phyloP scores from a whole-genome alignment of 257 asterid species.

The Euphrasia confusa region DNA sequence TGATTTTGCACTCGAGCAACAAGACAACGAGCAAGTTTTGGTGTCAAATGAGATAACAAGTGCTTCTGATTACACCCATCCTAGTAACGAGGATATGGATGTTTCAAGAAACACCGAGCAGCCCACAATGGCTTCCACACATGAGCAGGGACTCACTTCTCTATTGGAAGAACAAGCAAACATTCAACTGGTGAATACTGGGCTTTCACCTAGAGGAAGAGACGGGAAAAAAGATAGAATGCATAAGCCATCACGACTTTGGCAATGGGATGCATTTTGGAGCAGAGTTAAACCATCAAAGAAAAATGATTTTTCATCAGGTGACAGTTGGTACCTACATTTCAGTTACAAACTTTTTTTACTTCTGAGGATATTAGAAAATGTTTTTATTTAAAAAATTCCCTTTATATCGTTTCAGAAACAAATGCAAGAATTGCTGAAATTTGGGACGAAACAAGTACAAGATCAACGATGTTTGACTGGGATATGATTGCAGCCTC shows the following conservation, averaged over 20 bases:
- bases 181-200: not conserved
- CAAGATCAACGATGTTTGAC: conserved; percentile 19
- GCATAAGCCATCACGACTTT: conserved; percentile 19
- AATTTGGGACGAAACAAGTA: conserved; percentile 1
- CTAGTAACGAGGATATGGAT: conserved; percentile 4
- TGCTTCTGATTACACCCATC: conserved; percentile 1
- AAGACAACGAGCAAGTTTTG: conserved; percentile 7
- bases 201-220: conserved; percentile 13
- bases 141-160: conserved; percentile 7
- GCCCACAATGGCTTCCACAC: conserved; percentile 1
- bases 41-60: conserved; percentile 10
- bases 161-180: conserved; percentile 8
- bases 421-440: conserved; percentile 2
- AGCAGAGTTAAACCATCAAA: conserved; percentile 26
- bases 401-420: not conserved
- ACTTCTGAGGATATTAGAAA: too few species aligned
- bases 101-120: conserved; percentile 12
- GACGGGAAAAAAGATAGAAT: conserved; percentile 9
- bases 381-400: not conserved
- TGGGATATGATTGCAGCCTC: conserved; percentile 21
- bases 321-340: not conserved
- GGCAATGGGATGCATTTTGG: conserved; percentile 32
- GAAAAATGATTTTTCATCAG: conserved; percentile 14
- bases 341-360: too few species aligned
- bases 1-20: conserved; percentile 34